Base-by-base conservation (phyloP, 2,329 filamentous ascomycete species). In the Tolypocladium capitatum region DNA sequence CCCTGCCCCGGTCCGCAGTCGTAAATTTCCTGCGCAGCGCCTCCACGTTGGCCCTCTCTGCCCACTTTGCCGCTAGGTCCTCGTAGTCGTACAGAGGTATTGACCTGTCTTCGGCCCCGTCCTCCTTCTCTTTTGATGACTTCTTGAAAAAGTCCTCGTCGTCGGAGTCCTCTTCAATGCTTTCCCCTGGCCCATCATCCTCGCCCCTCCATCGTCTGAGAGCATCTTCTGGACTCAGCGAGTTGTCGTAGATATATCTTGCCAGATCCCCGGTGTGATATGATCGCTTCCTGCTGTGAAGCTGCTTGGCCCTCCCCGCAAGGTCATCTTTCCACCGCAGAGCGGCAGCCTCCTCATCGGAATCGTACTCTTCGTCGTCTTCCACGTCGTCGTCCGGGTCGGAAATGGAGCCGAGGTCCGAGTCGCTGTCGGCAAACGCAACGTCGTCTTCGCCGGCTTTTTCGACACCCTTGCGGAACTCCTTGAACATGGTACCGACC, bases 401-500 rank as follows among this genome's bases (percentile, higher is more conserved):
- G 2, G 87, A 94, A 53, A 96, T 67, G 4, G 91, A 95, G 7
- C 92, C 92, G 5, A 98, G 74, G 62, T 98, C 94, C 0, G 92
- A 98, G 64, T 98, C 94, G 59, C 88, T 95, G 60, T 98, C 92
- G 14, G 92, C 92, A 69, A 96, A 98, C 1, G 82, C 87, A 49
- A 97, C 58, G 47, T 95, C 87, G 30, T 81, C 86, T 24, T 80
- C 78, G 11, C 71, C 71, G 34, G 76, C 70, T 46, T 71, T 70
- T 32, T 78, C 74, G 16, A 63, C 60, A 7, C 71, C 66, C 48
- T 73, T 73, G 46, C 71, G 70, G 62, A 83, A n/a, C 9, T 28
- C 38, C 7, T 42, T 35, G 30, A 47, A 83, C 59, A 81, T 70
- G 52, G 73, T 80, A 53, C 80, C 80, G 8, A 82, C 63, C 53